Evolutionary conservation across 257 asterid genomes (phyloP).

Genomic region (Nicotiana benthamiana): DNA sequence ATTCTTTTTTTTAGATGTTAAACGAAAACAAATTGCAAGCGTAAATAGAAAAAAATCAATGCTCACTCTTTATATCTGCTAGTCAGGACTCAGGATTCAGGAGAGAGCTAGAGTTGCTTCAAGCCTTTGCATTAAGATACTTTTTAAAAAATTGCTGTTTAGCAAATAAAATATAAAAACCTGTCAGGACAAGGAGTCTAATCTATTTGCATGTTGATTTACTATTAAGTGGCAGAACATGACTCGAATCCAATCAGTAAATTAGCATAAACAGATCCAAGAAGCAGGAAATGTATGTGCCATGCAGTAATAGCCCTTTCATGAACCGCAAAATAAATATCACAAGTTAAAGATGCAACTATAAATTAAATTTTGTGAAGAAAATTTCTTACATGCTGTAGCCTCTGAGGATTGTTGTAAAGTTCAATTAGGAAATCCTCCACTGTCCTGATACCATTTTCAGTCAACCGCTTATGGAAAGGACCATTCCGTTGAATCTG

Average conservation of each 20-base stretch:
- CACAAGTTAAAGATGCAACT: not conserved
- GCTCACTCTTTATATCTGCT: no score
- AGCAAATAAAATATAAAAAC: no score
- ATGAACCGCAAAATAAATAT: not conserved
- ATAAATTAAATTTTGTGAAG: not conserved
- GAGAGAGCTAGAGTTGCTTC: no score
- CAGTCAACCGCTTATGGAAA: not conserved
- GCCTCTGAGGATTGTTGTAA: not conserved
- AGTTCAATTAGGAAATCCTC: slow-evolving; percentile 14
- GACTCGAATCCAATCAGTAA: not conserved
- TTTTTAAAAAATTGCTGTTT: no score
- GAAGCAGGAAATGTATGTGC: not conserved
- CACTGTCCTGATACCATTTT: not conserved
- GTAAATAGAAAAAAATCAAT: no score
- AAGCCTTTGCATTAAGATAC: no score
- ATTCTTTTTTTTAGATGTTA: no score
- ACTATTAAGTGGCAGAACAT: not conserved
- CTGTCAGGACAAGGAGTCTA: not conserved
- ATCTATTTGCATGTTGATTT: not conserved
- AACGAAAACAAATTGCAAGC: no score
- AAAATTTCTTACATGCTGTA: slow-evolving; percentile 2
- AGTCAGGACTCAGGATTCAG: no score
- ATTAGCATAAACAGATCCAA: not conserved
- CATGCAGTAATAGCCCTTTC: not conserved
- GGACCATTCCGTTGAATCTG: not conserved